Conservation (phyloP, 176 grass and related monocot genomes). For the Metroxylon sagu region DNA sequence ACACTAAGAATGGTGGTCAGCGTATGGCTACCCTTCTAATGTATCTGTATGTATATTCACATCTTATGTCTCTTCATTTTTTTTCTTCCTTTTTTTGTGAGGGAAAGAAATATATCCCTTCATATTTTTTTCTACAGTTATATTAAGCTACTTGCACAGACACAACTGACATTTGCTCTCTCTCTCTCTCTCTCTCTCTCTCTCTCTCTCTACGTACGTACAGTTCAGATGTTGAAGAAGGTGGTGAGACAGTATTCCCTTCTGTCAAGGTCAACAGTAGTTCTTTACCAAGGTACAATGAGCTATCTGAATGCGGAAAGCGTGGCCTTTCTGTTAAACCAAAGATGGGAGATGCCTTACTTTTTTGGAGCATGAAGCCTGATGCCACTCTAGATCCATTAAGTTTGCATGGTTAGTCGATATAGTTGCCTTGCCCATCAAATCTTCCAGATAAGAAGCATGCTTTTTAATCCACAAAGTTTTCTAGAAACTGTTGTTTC, state of each 20-base stretch:
- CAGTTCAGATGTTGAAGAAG: constrained; percentile 21
- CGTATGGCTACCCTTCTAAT: constrained; percentile 14
- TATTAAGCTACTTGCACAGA: no score
- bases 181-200: no score
- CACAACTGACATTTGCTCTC: no score
- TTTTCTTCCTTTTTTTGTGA: not conserved
- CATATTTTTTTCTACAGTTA: no score
- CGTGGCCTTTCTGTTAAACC: constrained; percentile 6
- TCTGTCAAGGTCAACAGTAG: constrained; percentile 5
- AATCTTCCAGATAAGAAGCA: no score
- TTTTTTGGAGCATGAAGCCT: constrained; percentile 17
- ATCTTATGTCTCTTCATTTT: not conserved
- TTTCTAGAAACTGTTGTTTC: no score
- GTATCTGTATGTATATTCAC: constrained; percentile 5
- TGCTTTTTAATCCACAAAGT: no score
- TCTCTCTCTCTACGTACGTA: not conserved
- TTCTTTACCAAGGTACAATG: constrained; percentile 1
- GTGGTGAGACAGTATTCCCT: constrained; percentile 15
- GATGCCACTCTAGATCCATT: constrained; percentile 13
- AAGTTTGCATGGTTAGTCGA: constrained; percentile 13
- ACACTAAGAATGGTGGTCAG: constrained; percentile 12
- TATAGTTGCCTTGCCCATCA: not conserved
- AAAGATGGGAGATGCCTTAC: constrained; percentile 18
- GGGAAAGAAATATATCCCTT: no score
- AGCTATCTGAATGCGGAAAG: constrained; percentile 13